Evolutionary conservation across 352 stramenopile genomes (phyloP).

Genomic region (Pythium myriotylum): DNA sequence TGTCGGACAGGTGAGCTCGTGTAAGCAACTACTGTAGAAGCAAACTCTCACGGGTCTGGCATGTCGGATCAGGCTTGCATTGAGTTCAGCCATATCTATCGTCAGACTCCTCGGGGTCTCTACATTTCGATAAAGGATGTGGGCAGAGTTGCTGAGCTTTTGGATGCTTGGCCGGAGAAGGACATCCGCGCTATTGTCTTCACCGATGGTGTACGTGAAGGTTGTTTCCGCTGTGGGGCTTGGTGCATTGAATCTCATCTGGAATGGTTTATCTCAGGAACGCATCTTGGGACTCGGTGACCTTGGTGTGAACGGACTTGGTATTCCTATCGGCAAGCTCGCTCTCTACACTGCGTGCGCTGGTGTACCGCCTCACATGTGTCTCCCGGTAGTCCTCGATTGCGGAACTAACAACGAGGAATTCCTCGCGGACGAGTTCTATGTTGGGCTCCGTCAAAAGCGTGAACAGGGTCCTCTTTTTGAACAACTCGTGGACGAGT

Average conservation of each 20-base stretch:
- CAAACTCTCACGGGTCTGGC: neutral
- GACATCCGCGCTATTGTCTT: conserved; percentile 97
- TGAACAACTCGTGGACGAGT: conserved; percentile 96
- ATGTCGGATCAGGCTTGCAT: conserved; percentile 51
- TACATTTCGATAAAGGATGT: conserved; percentile 91
- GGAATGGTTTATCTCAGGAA: conserved; percentile 29
- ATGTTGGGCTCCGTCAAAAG: conserved; percentile 93
- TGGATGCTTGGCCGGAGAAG: conserved; percentile 96
- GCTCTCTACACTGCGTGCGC: conserved; percentile 94
- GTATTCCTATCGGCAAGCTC: conserved; percentile 96
- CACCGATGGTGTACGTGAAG: conserved; percentile 87
- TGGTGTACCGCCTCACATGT: conserved; percentile 92
- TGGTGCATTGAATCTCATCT: neutral
- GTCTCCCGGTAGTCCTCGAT: conserved; percentile 95
- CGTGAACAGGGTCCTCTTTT: conserved; percentile 90
- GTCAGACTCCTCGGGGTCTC: conserved; percentile 88
- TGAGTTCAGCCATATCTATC: conserved; percentile 92
- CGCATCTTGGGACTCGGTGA: conserved; percentile 96
- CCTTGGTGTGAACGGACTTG: conserved; percentile 88
- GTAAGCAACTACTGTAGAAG: conserved; percentile 1
- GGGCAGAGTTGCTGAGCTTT: conserved; percentile 84
- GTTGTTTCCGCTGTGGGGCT: neutral
- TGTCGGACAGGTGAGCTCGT: conserved; percentile 80
- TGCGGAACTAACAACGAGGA: conserved; percentile 96
- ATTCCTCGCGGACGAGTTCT: conserved; percentile 93